Base-by-base conservation (phyloP, 177 flowering plant genomes). In the Vitis hybrid region DNA sequence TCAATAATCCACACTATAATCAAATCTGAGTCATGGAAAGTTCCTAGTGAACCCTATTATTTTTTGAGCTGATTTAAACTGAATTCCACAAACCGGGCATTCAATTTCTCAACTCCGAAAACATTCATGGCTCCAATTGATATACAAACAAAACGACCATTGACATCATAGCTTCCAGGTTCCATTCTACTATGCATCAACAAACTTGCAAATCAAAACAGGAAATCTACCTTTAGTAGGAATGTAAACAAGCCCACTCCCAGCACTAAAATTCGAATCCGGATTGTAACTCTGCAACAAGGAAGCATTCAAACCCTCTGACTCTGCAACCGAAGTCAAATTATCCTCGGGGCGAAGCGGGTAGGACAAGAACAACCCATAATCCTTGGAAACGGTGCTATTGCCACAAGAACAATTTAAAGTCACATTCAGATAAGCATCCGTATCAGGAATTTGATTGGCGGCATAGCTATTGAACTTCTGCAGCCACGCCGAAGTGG, bases 351-450 rank as follows among this genome's bases (percentile, higher is more conserved):
- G 67, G 22, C 84, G 80, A 66, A 91, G 80, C n/a, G 97, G 97
- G 60, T 84, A 91, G 9, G 94, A 89, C 14, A 86, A 22, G 64
- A 93, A 93, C 86, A 93, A 69, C 68, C 97, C 94, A 55, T 86
- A 93, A 1, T 82, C 81, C 61, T 76, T 74, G 2, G 87, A 79
- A 51, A 89, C 79, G 4, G 52, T 11, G 3, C 62, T 14, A 76
- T 83, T 67, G 64, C 97, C 98, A 62, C 98, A 93, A 10, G 88
- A 89, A 48, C 98, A 93, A 67, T 84, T 91, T 63, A 93, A 90
- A 16, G 81, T 74, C 68, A 93, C 94, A 62, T 81, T 88, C 22
- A 93, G 18, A 7, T 0, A 1, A 10, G 58, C 69, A 22, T 31
- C 73, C 2, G 60, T 65, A 33, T 76, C 85, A 3, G 90, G 94